Evolutionary conservation across 345 rosid species (phyloP).

Genomic region (Eutrema japonicum): DNA sequence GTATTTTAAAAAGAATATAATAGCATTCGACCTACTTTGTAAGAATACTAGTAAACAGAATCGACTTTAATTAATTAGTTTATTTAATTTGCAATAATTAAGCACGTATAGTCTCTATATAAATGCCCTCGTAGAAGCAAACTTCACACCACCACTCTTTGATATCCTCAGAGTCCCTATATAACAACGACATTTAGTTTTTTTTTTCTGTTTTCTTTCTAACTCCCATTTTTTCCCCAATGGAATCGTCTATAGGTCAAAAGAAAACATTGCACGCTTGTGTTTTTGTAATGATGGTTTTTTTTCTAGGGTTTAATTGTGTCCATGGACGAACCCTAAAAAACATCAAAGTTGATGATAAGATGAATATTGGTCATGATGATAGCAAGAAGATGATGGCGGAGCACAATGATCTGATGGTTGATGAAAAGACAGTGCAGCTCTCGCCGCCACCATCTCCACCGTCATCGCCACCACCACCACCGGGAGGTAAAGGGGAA

Average conservation of each 20-base stretch:
- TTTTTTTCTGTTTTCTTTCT: conserved; percentile 33
- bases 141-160: conserved; percentile 37
- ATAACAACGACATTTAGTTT: not conserved
- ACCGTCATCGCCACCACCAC: conserved; percentile 18
- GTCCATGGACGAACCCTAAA: conserved; percentile 51
- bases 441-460: conserved; percentile 19
- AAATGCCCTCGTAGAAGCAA: conserved; percentile 29
- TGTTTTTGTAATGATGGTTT: conserved; percentile 43
- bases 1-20: not conserved
- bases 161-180: conserved; percentile 3
- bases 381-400: conserved; percentile 25
- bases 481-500: conserved; percentile 37
- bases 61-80: conserved; percentile 27
- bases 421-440: conserved; percentile 15
- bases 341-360: conserved; percentile 23
- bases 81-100: conserved; percentile 32
- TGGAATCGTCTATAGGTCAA: conserved; percentile 52
- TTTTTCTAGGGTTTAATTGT: conserved; percentile 40
- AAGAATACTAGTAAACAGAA: conserved; percentile 13
- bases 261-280: conserved; percentile 41
- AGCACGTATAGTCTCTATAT: conserved; percentile 32
- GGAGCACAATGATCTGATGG: not conserved
- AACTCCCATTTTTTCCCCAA: conserved; percentile 18
- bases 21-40: conserved; percentile 37
- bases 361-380: not conserved